Base-by-base conservation (phyloP, 768 basidiomycete genomes). In the Lenzites betulinus region DNA sequence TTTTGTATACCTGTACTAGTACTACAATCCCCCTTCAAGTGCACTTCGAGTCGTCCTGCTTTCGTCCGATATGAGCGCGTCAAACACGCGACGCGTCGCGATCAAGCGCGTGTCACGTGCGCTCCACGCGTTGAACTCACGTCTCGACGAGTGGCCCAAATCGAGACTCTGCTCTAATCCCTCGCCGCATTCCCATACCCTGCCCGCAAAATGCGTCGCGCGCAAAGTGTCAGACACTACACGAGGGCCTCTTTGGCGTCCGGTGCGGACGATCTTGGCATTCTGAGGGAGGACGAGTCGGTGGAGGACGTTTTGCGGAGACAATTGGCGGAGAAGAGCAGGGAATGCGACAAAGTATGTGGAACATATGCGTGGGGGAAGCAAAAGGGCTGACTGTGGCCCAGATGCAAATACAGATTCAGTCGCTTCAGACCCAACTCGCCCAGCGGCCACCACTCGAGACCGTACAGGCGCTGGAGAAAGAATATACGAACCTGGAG, bases 401-500 rank as follows among this genome's bases (percentile, higher is more conserved):
- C 11, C 20, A 68, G 90, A 76, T 92, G 12, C 81, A 82, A 69
- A 77, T 82, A 6, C 84, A 86, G 56, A 79, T 92, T 30, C 78
- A 85, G 58, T 54, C 79, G 18, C 79, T 93, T 33, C 86, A 91
- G 68, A 80, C 79, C 0, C 86, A 88, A 61, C 81, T 92, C 5
- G 77, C 83, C 0, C 77, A 85, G 53, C 79, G 91, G 13, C 91
- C 91, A 13, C 84, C 90, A 5, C 60, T 87, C 38, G 89, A 92
- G 62, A 75, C 75, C 0, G 77, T 93, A 26, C 85, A 90, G 59
- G 79, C 78, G 36, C 73, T 92, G 33, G 79, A 88, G 71, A 86
- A 84, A 67, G 92, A 93, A 64, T 85, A 86, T 66, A 84, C 84
- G 66, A 88, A 89, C 58, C 76, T 92, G 1, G 92, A 92, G 39